phyloP scores from a whole-genome alignment of 345 rosid genomes.

The Syzygium jambos region DNA sequence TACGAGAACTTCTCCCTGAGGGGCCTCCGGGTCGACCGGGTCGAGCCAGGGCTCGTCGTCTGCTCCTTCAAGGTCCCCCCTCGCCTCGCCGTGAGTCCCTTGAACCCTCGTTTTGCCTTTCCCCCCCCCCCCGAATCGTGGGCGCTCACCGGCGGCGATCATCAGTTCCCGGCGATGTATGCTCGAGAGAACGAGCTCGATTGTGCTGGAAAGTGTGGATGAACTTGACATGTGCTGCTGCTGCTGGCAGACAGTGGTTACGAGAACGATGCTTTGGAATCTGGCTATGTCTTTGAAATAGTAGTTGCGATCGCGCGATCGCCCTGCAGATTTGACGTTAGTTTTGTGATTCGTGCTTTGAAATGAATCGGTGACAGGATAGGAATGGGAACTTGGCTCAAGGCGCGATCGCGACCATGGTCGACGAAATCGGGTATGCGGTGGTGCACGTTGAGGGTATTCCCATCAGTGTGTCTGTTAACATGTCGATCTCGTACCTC shows the following conservation, averaged over 20 bases:
- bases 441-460: conserved; percentile 49
- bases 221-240: neutral
- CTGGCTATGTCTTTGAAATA: neutral
- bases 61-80: conserved; percentile 79
- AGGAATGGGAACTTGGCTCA: conserved; percentile 59
- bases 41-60: conserved; percentile 56
- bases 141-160: neutral
- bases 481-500: conserved; percentile 77
- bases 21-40: conserved; percentile 75
- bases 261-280: neutral
- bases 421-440: conserved; percentile 81
- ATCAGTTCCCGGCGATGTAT: neutral
- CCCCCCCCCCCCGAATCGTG: neutral
- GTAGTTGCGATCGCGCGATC: neutral
- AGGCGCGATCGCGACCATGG: conserved; percentile 79
- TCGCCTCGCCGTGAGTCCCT: conserved; percentile 57
- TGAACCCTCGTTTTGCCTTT: neutral
- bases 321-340: neutral
- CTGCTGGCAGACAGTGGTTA: neutral
- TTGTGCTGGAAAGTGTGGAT: neutral
- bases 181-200: neutral
- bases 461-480: conserved; percentile 72
- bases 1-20: conserved; percentile 52
- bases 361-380: conserved; percentile 33
- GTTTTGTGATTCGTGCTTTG: neutral